Evolutionary conservation across 768 basidiomycete genomes (phyloP).

Genomic region (Rhodotorula paludigena): DNA sequence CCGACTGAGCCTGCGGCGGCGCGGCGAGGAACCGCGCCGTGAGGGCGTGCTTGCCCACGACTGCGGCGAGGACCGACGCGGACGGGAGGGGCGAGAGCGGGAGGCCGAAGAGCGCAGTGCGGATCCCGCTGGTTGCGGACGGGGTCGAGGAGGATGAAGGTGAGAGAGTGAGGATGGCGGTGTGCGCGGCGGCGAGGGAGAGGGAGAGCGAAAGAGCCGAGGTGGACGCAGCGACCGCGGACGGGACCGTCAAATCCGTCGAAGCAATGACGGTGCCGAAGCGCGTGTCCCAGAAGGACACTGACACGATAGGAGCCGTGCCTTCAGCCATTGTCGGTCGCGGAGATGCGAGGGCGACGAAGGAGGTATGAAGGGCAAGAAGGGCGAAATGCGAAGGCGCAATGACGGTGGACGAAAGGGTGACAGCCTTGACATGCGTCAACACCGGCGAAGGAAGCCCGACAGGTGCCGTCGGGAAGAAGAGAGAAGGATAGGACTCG

Average conservation of each 20-base stretch:
- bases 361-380: constrained; percentile 36
- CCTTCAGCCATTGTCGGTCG: background rate
- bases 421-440: constrained; percentile 13
- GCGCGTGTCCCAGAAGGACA: constrained; percentile 34
- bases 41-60: constrained; percentile 37
- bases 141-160: background rate
- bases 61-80: constrained; percentile 36
- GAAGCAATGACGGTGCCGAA: constrained; percentile 35
- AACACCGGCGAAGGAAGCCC: constrained; percentile 4
- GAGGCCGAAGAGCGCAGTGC: constrained; percentile 30
- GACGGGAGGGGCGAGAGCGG: constrained; percentile 32
- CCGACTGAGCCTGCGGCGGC: constrained; percentile 1
- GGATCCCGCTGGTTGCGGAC: background rate
- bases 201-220: constrained; percentile 6
- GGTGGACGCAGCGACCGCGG: constrained; percentile 26
- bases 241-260: constrained; percentile 25
- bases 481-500: constrained; percentile 14
- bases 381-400: constrained; percentile 3
- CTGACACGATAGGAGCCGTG: constrained; percentile 7
- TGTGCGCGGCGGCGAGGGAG: constrained; percentile 16
- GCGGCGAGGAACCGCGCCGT: constrained; percentile 27
- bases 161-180: constrained; percentile 17
- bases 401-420: constrained; percentile 25
- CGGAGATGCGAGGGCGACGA: constrained; percentile 26
- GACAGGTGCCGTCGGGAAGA: background rate